Conservation (phyloP, 179 eudicot genomes). For the Patellifolia procumbens region DNA sequence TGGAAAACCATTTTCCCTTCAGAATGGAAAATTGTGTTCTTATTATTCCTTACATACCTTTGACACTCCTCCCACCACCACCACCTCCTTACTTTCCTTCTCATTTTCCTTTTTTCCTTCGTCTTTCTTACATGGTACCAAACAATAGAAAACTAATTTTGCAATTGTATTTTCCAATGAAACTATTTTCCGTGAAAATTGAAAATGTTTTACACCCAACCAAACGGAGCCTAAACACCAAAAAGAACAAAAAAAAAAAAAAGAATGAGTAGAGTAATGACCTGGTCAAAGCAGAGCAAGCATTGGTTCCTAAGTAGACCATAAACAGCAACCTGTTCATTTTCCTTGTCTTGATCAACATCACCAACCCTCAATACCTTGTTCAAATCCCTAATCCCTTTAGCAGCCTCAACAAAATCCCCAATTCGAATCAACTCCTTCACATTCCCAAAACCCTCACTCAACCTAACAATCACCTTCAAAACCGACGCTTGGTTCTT, state of each 20-base stretch:
- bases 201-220: no score
- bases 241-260: neutral
- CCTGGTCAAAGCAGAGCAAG: slow-evolving; percentile 79
- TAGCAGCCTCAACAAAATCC: slow-evolving; percentile 60
- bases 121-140: no score
- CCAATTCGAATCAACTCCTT: slow-evolving; percentile 47
- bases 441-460: slow-evolving; percentile 41
- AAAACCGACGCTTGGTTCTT: slow-evolving; percentile 48
- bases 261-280: slow-evolving; percentile 18
- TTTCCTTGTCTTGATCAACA: slow-evolving; percentile 42
- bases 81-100: no score
- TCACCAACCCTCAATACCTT: slow-evolving; percentile 47
- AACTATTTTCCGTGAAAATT: no score
- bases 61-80: no score
- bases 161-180: no score
- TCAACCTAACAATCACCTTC: slow-evolving; percentile 45
- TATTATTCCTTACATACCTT: no score
- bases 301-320: slow-evolving; percentile 65
- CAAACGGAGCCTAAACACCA: neutral
- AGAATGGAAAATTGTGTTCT: no score
- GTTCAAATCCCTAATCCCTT: slow-evolving; percentile 53
- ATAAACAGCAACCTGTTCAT: slow-evolving; percentile 62
- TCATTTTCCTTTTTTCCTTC: no score
- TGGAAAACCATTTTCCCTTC: no score
- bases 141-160: no score